Evolutionary conservation across 257 asterid species (phyloP).

Genomic region (Apocynum venetum): DNA sequence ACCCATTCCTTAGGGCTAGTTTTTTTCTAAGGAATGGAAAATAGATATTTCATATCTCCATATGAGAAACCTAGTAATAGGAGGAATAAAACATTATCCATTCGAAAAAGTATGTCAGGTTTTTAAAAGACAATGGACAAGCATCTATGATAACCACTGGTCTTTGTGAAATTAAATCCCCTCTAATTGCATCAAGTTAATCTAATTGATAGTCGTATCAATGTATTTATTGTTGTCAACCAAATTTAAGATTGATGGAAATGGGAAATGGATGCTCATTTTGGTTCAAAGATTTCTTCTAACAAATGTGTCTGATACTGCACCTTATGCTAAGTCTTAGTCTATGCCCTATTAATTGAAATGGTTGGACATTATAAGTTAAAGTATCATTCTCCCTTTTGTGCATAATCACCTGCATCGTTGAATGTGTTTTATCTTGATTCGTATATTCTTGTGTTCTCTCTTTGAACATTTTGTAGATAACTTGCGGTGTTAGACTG

Average conservation of each 20-base stretch:
- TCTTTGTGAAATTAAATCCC: not conserved
- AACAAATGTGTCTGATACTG: not conserved
- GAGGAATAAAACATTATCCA: not conserved
- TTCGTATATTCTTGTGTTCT: not conserved
- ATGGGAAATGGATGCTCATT: not conserved
- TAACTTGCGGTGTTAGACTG: not conserved
- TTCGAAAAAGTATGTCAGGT: not conserved
- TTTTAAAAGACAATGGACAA: not conserved
- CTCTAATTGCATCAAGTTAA: not conserved
- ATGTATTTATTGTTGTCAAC: not conserved
- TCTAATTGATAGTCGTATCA: not conserved
- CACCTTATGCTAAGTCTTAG: not conserved
- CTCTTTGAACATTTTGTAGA: not conserved
- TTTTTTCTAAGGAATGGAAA: slow-evolving; percentile 1
- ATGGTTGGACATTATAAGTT: not conserved
- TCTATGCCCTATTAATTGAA: not conserved
- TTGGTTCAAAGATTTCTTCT: not conserved
- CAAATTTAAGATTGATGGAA: not conserved
- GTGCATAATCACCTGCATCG: not conserved
- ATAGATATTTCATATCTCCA: not conserved
- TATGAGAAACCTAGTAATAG: not conserved
- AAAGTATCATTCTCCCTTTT: not conserved
- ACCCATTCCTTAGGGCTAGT: not conserved
- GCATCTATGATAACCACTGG: not conserved
- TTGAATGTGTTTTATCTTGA: not conserved